A percentile compares a stretch with the other conserved stretches of the same genome.
Conservation (phyloP, 305 asterid genomes). For the Solanum hybrid region DNA sequence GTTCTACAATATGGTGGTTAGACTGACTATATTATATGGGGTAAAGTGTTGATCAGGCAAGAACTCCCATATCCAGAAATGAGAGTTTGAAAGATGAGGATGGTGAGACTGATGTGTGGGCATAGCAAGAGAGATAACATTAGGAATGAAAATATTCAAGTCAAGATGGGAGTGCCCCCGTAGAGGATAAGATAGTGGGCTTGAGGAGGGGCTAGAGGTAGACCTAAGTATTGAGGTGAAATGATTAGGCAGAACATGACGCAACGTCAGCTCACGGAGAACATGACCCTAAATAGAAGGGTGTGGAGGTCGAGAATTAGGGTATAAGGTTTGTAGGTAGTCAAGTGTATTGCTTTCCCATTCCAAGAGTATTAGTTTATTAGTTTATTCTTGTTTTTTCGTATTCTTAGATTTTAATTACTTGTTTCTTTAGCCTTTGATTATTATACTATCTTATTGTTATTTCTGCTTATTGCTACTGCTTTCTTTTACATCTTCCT, state of each 20-base stretch:
- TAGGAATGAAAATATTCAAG: neutral
- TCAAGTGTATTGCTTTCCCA: neutral
- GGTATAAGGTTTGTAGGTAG: neutral
- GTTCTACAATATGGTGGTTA: neutral
- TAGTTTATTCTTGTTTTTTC: neutral
- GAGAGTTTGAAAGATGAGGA: neutral
- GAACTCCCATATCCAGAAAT: neutral
- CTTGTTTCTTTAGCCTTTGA: neutral
- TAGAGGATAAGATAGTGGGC: neutral
- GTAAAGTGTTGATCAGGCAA: neutral
- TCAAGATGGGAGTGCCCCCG: neutral
- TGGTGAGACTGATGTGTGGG: neutral
- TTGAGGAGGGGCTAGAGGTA: neutral
- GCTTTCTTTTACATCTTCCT: neutral
- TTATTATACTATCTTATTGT: neutral
- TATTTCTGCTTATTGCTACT: neutral
- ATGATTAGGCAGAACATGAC: neutral
- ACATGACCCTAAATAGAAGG: neutral
- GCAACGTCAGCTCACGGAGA: neutral
- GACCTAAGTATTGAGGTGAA: neutral
- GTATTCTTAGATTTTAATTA: neutral
- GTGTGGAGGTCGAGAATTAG: neutral
- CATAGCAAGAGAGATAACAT: neutral
- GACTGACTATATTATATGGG: neutral
- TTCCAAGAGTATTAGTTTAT: neutral